Evolutionary conservation across 164 flowering plant genomes (phyloP), one percentile per base, ranked within the genome.

Genomic region (Akebia trifoliata): DNA sequence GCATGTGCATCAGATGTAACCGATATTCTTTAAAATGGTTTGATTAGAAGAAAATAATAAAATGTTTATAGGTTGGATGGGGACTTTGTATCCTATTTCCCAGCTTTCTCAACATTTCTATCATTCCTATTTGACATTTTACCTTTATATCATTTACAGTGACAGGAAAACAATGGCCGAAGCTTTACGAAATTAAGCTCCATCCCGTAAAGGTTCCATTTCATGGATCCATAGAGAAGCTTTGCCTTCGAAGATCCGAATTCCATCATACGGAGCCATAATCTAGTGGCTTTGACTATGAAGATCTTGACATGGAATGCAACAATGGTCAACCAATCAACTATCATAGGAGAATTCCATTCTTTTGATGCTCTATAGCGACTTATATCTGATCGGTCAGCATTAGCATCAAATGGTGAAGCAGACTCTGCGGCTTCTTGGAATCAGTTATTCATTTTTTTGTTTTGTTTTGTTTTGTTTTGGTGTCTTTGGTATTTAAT

Each of bases 131-230:
- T 37, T 18, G 25, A 30, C 15, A 10, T 18, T 0, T 26, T 44
- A 20, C 6, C 8, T 5, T 24, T 1, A 36, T 63, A 11, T 24
- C 46, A 30, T 56, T 42, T n/a, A 2, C 81, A 90, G 97, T 90
- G 66, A 90, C 97, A 2, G 97, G 97, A 39, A 90, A 90, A 57
- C 59, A 68, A 4, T 90, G 97, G 97, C 97, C 97, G 14, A 87
- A 83, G 77, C 83, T 90, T 31, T 90, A 79, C 54, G 95, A 90
- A 71, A 90, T 90, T 56, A 78, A 78, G 75, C 26, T 85, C 62
- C 81, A 70, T 4, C 84, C 80, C 3, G 15, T 65, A 37, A 64
- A 54, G 49, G 65, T 54, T n/a, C 67, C 57, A 1, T 22, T 55
- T 25, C 20, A 60, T 4, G 73, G 69, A 46, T 45, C 29, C 3